These are phyloP conservation scores for Epichloe brachyelytri DNA, from an alignment of 2,329 filamentous ascomycete genomes.

Conservation along the genomic window DNA sequence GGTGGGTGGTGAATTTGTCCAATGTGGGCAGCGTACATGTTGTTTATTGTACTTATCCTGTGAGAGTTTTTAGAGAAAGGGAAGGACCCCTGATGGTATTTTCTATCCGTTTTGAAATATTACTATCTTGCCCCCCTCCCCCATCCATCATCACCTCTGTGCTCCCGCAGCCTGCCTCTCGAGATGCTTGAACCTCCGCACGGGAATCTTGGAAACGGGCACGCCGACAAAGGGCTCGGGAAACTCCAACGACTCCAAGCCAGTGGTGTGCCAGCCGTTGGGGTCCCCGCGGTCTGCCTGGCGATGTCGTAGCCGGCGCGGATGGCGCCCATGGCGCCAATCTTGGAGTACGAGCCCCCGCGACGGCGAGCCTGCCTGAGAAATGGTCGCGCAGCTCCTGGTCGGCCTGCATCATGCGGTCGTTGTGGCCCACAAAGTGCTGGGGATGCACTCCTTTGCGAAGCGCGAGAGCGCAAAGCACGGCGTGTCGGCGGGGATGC, in stretches of 20 bases:
- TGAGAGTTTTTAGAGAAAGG: too few species aligned
- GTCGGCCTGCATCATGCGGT: constrained; percentile 45
- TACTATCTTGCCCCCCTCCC: not conserved
- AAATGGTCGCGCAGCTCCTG: constrained; percentile 42
- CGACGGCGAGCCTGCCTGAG: constrained; percentile 50
- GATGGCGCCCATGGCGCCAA: constrained; percentile 39
- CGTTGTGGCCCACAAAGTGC: constrained; percentile 66
- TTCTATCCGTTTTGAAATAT: not conserved
- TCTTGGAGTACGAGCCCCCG: constrained; percentile 40
- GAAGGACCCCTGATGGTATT: not conserved
- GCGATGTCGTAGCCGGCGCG: constrained; percentile 28
- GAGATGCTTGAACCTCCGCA: constrained; percentile 12
- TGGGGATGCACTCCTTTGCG: constrained; percentile 69
- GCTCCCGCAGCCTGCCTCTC: not conserved
- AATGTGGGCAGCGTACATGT: too few species aligned
- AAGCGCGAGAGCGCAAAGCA: constrained; percentile 46
- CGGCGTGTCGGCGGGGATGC: constrained; percentile 48
- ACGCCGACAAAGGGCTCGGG: constrained; percentile 14
- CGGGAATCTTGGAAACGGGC: constrained; percentile 14
- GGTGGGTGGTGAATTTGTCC: too few species aligned
- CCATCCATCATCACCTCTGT: not conserved
- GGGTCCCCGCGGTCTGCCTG: constrained; percentile 7
- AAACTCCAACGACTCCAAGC: constrained; percentile 16
- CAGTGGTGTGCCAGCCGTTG: constrained; percentile 15
- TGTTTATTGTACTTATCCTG: too few species aligned